phyloP scores from a whole-genome alignment of 768 basidiomycete genomes.

The Podaxis pistillaris region DNA sequence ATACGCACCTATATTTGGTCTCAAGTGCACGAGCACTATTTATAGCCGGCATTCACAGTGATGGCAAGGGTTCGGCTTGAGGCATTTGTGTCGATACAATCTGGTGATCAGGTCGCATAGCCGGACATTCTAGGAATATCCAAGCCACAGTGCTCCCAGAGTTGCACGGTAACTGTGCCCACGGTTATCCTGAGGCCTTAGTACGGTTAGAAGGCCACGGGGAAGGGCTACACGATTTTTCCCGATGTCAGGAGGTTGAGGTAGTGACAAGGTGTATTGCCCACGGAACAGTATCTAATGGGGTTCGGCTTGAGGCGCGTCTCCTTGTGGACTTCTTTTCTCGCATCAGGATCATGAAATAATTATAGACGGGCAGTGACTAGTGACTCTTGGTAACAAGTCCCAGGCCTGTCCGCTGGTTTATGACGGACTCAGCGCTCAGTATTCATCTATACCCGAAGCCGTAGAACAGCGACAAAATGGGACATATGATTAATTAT shows the following conservation, averaged over 20 bases:
- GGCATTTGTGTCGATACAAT: background rate
- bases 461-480: no score
- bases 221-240: background rate
- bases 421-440: no score
- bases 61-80: background rate
- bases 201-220: background rate
- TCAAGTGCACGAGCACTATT: background rate
- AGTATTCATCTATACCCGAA: no score
- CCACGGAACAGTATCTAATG: background rate
- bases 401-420: no score
- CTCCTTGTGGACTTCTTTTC: background rate
- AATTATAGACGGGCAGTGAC: background rate
- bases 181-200: no score
- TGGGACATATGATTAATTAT: no score
- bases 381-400: no score
- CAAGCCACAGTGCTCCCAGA: no score
- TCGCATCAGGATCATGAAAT: background rate
- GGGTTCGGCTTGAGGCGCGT: background rate
- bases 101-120: background rate
- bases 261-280: background rate
- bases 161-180: no score
- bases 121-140: no score
- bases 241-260: background rate
- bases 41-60: background rate
- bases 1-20: background rate